A percentile compares a stretch with the other conserved stretches of the same genome.
Evolutionary conservation across 805 yeast species (phyloP).

Genomic region (Saccharomycopsis vini): DNA sequence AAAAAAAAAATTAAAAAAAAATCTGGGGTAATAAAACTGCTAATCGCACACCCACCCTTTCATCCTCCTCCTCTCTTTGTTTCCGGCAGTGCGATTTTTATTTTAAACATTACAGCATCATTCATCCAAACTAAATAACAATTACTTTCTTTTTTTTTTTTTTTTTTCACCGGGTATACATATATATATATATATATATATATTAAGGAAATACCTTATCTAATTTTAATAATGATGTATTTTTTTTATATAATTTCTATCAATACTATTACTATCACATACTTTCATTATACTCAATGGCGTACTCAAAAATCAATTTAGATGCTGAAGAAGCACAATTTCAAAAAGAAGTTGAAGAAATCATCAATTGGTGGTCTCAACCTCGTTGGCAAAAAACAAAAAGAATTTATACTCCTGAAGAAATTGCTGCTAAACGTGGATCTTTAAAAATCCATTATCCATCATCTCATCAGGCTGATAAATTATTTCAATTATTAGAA

Average conservation of each 20-base stretch:
- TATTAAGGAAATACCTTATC: no score
- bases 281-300: conserved; percentile 21
- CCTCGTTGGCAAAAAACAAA: conserved; percentile 88
- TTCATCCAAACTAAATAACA: no score
- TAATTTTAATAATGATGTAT: no score
- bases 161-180: no score
- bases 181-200: no score
- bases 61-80: no score
- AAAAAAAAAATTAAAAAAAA: no score
- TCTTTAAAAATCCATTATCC: conserved; percentile 66
- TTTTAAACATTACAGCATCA: no score
- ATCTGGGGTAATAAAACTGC: no score
- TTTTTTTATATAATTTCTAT: not conserved
- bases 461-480: conserved; percentile 71
- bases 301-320: conserved; percentile 49
- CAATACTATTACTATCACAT: not conserved
- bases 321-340: conserved; percentile 54
- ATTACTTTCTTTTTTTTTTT: no score
- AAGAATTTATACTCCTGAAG: conserved; percentile 82
- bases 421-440: conserved; percentile 84
- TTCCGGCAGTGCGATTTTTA: no score
- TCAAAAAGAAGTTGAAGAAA: conserved; percentile 61
- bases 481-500: conserved; percentile 58
- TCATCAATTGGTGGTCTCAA: conserved; percentile 85
- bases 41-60: no score